Evolutionary conservation across 441 rosid genomes (phyloP).

Genomic region (Cnidoscolus chayamansa): DNA sequence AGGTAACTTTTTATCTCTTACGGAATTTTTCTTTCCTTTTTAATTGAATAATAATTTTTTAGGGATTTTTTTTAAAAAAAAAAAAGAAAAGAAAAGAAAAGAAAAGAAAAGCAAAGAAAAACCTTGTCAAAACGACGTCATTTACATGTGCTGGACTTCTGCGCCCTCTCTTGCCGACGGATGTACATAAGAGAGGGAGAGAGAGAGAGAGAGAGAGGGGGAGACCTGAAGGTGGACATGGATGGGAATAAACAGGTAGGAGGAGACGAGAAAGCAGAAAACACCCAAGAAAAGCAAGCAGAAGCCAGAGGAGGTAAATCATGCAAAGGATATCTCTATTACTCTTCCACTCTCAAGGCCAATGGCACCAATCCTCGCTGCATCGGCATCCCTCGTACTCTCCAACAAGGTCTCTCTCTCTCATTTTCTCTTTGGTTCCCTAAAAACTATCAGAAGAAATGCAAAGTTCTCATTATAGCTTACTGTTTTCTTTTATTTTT

Average conservation of each 20-base stretch:
- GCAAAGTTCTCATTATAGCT: neutral
- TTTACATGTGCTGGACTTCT: neutral
- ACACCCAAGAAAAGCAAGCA: too few relatives aligned
- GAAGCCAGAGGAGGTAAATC: conserved; percentile 42
- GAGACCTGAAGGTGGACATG: conserved; percentile 1
- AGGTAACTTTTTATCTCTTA: too few relatives aligned
- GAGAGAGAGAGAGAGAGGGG: neutral
- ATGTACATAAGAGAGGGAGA: neutral
- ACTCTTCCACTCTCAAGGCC: conserved; percentile 61
- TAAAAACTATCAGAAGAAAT: neutral
- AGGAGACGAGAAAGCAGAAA: neutral
- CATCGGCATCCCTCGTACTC: conserved; percentile 63
- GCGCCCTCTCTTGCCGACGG: neutral
- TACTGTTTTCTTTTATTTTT: neutral
- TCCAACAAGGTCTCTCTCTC: conserved; percentile 39
- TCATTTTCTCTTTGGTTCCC: neutral
- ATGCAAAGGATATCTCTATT: conserved; percentile 63
- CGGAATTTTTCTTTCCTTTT: too few relatives aligned
- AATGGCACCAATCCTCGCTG: conserved; percentile 60
- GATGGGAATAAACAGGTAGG: neutral
- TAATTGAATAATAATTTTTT: too few relatives aligned
- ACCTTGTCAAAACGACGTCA: neutral
- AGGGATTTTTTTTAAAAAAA: too few relatives aligned
- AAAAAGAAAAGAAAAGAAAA: too few relatives aligned
- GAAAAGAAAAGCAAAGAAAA: too few relatives aligned